Percentiles rank a stretch among this genome's conserved stretches.
phyloP scores from a whole-genome alignment of 2,329 filamentous ascomycete species.

The Ophiosphaerella korrae region DNA sequence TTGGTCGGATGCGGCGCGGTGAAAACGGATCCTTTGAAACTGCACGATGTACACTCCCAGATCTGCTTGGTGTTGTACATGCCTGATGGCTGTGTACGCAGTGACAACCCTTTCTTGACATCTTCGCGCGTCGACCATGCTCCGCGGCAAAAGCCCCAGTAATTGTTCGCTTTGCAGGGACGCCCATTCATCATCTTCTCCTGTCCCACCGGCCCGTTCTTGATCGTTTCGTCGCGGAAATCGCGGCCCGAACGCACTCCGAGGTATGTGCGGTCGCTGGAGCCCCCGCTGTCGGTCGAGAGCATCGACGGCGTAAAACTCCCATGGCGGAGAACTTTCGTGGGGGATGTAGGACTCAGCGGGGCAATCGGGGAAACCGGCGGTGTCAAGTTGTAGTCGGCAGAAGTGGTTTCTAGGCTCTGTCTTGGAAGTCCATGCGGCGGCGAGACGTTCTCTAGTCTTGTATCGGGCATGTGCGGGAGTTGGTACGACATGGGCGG shows the following conservation, averaged over 20 bases:
- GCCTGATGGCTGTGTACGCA: conserved; percentile 40
- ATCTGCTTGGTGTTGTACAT: conserved; percentile 42
- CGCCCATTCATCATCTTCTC: conserved; percentile 42
- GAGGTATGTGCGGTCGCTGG: conserved; percentile 14
- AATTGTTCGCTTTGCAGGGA: conserved; percentile 47
- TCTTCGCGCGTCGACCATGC: conserved; percentile 45
- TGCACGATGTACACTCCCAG: conserved; percentile 44
- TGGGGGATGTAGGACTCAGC: conserved; percentile 4
- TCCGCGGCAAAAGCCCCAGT: conserved; percentile 51
- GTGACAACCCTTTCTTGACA: conserved; percentile 34
- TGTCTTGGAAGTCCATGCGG: background rate
- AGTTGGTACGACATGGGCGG: conserved; percentile 1
- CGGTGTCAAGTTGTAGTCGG: conserved; percentile 9
- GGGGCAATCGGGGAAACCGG: conserved; percentile 7
- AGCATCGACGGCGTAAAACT: conserved; percentile 18
- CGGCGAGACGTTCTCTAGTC: background rate
- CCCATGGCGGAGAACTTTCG: conserved; percentile 7
- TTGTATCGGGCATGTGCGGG: background rate
- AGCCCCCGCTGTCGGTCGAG: conserved; percentile 19
- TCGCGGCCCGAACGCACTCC: conserved; percentile 14
- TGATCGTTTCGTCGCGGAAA: conserved; percentile 25
- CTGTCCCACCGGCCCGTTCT: conserved; percentile 18
- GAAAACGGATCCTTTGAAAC: conserved; percentile 41
- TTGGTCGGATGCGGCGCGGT: conserved; percentile 26
- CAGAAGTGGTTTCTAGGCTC: conserved; percentile 6